These are phyloP conservation scores for Sodiomyces alkalinus DNA, from an alignment of 2,329 filamentous ascomycete species.

Conservation along the genomic window DNA sequence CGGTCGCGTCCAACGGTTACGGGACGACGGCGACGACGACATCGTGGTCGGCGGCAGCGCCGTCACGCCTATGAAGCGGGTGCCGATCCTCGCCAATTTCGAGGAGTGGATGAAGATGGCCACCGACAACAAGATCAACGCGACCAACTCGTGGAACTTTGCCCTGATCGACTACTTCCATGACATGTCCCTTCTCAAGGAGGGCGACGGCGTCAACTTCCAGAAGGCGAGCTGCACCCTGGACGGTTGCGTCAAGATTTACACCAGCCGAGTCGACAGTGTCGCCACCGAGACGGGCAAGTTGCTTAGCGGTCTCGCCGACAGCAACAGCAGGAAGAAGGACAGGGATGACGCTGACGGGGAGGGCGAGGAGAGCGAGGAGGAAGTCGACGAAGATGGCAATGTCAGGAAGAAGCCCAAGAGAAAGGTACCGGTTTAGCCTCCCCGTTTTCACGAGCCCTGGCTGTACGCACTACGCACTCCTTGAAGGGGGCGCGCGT, in stretches of 20 bases:
- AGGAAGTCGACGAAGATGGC: conserved; percentile 48
- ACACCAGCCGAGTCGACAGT: conserved; percentile 94
- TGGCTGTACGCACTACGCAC: too few relatives aligned
- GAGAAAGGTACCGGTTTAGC: conserved; percentile 53
- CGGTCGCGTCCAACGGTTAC: conserved; percentile 15
- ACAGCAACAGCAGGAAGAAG: conserved; percentile 65
- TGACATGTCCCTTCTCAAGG: conserved; percentile 93
- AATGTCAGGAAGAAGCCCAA: conserved; percentile 46
- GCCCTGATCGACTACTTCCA: conserved; percentile 99
- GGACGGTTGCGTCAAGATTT: conserved; percentile 97
- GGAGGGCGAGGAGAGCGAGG: conserved; percentile 52
- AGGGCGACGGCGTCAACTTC: conserved; percentile 95
- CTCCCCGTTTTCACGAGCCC: too few relatives aligned
- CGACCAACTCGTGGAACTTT: conserved; percentile 97
- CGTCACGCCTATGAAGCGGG: conserved; percentile 89
- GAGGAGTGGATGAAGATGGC: conserved; percentile 99
- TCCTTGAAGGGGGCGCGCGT: too few relatives aligned
- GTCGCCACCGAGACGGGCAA: conserved; percentile 96
- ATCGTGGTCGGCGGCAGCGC: conserved; percentile 56
- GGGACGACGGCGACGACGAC: conserved; percentile 40
- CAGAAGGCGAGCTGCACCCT: conserved; percentile 96
- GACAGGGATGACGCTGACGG: conserved; percentile 47
- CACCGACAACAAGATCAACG: conserved; percentile 98
- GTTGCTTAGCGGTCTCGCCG: conserved; percentile 80
- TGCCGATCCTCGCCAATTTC: conserved; percentile 92